Evolutionary conservation across 768 basidiomycete species (phyloP), one percentile per base, ranked within the genome.

Genomic region (Hirschioporus abietinus): DNA sequence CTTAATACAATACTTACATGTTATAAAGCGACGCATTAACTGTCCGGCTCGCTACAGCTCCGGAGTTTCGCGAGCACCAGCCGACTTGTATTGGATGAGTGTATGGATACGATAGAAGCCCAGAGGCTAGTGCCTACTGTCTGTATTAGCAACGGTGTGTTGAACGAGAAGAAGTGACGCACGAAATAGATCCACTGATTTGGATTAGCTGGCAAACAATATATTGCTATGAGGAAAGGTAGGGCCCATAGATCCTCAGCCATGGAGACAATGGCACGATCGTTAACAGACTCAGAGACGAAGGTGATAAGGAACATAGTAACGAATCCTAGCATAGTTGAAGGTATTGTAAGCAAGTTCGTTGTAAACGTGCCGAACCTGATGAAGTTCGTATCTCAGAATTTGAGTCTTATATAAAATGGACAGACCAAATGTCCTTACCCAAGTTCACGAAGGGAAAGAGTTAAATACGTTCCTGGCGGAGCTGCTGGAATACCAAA

Each of bases 321-420:
- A 24, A 87, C 60, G 58, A 87, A 86, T 7, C 82, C 83, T 0
- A 80, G 74, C 10, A 84, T 79, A 2, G 79, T 79, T 1, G 80
- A 82, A 0, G 88, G 88, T 65, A 90, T 88, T 5, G 81, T 82
- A 26, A 90, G 76, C 36, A 90, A 75, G 72, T 88, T 90, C 23
- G 84, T 84, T 59, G 81, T 71, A 72, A 88, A 85, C 5, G 88
- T 89, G 63, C 74, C 76, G 72, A 88, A 90, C 10, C 87, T 85
- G 64, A 26, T 61, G 20, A 1, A 25, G 42, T 60, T 65, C 23
- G 23, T 59, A 17, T 36, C 15, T 63, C 36, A 3, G 12, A 15
- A 5, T 12, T 15, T 15, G 1, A 34, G 25, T 30, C 20, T 58
- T 26, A n/a, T n/a, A 59, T n/a, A 64, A 52, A 66, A 27, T 27